Base-by-base conservation (phyloP, 768 basidiomycete genomes). In the Suillus placidus region DNA sequence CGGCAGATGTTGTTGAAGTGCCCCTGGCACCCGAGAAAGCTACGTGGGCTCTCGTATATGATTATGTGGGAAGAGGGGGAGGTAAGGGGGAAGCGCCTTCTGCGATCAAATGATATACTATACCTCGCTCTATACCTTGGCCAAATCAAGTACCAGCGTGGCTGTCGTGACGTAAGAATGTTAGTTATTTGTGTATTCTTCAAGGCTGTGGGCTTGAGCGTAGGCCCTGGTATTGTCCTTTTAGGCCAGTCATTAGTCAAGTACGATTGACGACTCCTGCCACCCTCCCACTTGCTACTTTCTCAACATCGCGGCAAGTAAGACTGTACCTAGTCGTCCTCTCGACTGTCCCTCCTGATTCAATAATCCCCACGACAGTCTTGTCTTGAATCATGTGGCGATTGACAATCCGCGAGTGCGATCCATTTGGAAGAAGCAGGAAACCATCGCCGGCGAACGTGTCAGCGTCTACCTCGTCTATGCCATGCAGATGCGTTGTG, bases 261-360 rank as follows among this genome's bases (percentile, higher is more conserved):
- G 38, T 58, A 6, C 38, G 58, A 3, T 12, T 60, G 58, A 42
- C 18, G 40, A 42, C 26, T 20, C 58, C 26, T 30, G n/a, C 18
- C 2, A 42, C 38, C 58, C 23, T 63, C 34, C 58, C 55, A 45
- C 61, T 35, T 20, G 62, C 66, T 30, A 93, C 89, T 71, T 85
- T 90, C 63, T 82, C 84, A 3, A 95, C 91, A 72, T 92, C 91
- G 61, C 95, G 83, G 74, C 92, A 97, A 2, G 95, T 97, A 72
- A 97, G 75, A 77, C 94, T 97, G 62, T 92, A 87, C 73, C 95
- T 80, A 45, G 82, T 82, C 20, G 79, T 79, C 66, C 95, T 83
- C 67, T 74, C 72, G 64, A 95, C 76, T 35, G 75, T 73, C 9
- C 85, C 85, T n/a, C 88, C 88, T 18, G 78, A 73, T 47, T 71